These are phyloP conservation scores for Myxozyma monticola DNA, from an alignment of 805 yeast species.

Conservation along the genomic window DNA sequence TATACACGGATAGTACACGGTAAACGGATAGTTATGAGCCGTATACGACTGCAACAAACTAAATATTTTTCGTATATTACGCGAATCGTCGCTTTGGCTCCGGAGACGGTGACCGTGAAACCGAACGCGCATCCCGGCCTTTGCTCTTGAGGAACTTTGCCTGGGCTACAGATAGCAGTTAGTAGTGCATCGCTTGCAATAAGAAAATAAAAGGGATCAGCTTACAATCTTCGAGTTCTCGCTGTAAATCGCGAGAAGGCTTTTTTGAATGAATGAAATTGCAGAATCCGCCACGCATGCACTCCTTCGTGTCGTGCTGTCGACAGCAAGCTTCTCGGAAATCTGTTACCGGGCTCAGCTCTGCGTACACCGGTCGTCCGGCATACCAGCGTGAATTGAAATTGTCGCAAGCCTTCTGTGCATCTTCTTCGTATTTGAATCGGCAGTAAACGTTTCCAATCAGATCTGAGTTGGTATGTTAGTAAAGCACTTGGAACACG, in stretches of 20 bases:
- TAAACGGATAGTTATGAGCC: too few species aligned
- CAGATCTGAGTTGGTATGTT: slow-evolving; percentile 44
- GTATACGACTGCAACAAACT: too few species aligned
- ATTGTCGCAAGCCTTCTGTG: slow-evolving; percentile 57
- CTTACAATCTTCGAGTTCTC: slow-evolving; percentile 48
- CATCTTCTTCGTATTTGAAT: slow-evolving; percentile 56
- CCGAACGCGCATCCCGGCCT: slow-evolving; percentile 29
- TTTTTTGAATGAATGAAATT: slow-evolving; percentile 79
- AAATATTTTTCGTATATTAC: too few species aligned
- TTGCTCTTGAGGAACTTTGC: slow-evolving; percentile 20
- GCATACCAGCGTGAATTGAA: slow-evolving; percentile 83
- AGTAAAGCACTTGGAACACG: not conserved
- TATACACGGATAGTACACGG: too few species aligned
- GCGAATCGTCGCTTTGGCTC: slow-evolving; percentile 29
- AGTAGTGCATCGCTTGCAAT: not conserved
- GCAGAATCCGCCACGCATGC: slow-evolving; percentile 81
- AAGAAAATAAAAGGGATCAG: not conserved
- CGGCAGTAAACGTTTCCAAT: slow-evolving; percentile 82
- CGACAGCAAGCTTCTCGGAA: slow-evolving; percentile 74
- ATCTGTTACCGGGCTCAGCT: slow-evolving; percentile 70
- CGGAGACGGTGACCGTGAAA: slow-evolving; percentile 32
- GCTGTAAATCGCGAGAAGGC: slow-evolving; percentile 50
- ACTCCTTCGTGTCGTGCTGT: slow-evolving; percentile 60
- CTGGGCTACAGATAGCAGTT: slow-evolving; percentile 13
- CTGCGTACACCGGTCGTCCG: slow-evolving; percentile 74